phyloP scores from a whole-genome alignment of 352 stramenopile genomes.

The Phytophthora litchii region DNA sequence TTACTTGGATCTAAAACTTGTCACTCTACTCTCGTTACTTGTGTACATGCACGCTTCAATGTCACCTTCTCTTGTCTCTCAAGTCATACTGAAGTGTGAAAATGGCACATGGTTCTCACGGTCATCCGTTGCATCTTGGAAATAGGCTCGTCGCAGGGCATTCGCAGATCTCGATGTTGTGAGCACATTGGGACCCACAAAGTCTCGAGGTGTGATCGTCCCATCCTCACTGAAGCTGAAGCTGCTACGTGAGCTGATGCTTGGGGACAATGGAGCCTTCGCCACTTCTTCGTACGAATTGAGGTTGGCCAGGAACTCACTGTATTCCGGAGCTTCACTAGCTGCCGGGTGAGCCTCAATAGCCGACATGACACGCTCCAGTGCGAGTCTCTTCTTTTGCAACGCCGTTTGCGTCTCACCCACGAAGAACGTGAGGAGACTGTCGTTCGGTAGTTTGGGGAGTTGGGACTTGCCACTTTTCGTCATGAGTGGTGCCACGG shows the following conservation, averaged over 20 bases:
- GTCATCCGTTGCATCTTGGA: constrained; percentile 22
- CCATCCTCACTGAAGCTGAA: constrained; percentile 43
- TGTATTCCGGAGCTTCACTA: constrained; percentile 69
- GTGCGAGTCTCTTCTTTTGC: constrained; percentile 66
- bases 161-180: constrained; percentile 41
- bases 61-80: constrained; percentile 1
- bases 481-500: constrained; percentile 60
- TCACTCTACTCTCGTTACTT: constrained; percentile 10
- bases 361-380: constrained; percentile 50
- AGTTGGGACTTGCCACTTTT: constrained; percentile 49
- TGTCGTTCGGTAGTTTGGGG: constrained; percentile 62
- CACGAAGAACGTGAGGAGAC: constrained; percentile 75
- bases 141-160: constrained; percentile 40
- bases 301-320: constrained; percentile 64
- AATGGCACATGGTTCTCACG: constrained; percentile 54
- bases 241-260: constrained; percentile 35
- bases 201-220: constrained; percentile 28
- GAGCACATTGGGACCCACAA: constrained; percentile 22
- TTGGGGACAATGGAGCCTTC: constrained; percentile 34
- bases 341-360: constrained; percentile 64
- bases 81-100: constrained; percentile 61
- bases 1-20: constrained; percentile 15
- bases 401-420: constrained; percentile 73
- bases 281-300: constrained; percentile 61
- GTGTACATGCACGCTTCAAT: constrained; percentile 26